Base-by-base conservation (phyloP, 805 yeast species). In the Ogataea paradorogensis region DNA sequence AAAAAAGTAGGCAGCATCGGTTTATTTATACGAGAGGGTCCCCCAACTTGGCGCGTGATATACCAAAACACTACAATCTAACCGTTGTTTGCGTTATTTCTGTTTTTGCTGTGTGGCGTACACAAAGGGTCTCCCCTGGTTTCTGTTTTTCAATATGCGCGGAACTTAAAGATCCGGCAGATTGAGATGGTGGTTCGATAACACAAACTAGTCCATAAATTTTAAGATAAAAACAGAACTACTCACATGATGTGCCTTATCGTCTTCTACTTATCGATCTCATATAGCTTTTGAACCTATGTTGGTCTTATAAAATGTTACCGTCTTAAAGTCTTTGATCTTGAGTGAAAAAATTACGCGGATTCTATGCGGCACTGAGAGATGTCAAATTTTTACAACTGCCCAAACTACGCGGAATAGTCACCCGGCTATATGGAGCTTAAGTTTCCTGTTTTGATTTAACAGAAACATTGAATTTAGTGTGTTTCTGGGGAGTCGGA, bases 141-240 rank as follows among this genome's bases (percentile, higher is more conserved):
- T 40, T 43, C 47, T 43, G 47, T 43, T 8, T 13, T n/a, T 1
- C 20, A 10, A 9, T 7, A 23, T 20, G 16, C 13, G 4, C 15
- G 18, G 10, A 22, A 14, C 40, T 42, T 40, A 44, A 22, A 15
- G 26, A 13, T 43, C 47, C 47, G 47, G 47, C 47, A 40, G 47
- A 43, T 35, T 21, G 30, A 30, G n/a, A 7, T 18, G 27, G 15
- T 34, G 25, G 15, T 4, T 9, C 3, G 4, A 5, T 9, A 4
- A 11, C 25, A 9, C 25, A 23, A 23, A 23, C n/a, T 23, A 23
- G 10, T 23, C n/a, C 7, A 11, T 3, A 23, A 23, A 23, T 5
- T 23, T 4, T 11, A 4, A 9, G 25, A 9, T 9, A 5, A 23
- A 23, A 23, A 18, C 6, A 18, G 6, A n/a, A 18, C 20, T 18